A percentile compares a stretch with the other conserved stretches of the same genome.
Conservation (phyloP, 2,329 filamentous ascomycete species). For the Leptosphaerulina australis region DNA sequence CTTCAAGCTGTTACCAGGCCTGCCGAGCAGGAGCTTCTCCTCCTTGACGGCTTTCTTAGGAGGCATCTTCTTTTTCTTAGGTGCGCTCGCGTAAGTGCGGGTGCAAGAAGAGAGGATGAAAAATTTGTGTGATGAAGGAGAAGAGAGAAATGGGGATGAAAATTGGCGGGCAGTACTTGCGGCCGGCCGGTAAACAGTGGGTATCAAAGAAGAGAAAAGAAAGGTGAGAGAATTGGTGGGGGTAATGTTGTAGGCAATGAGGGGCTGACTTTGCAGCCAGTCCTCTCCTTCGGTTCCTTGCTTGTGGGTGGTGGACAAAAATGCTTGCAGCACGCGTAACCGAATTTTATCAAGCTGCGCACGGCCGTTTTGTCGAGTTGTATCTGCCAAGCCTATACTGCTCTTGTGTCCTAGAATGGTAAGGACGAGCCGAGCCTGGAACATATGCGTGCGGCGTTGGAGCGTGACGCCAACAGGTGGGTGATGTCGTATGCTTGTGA, state of each 20-base stretch:
- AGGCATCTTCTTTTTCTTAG: conserved; percentile 77
- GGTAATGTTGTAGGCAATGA: conserved; percentile 41
- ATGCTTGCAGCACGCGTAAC: conserved; percentile 4
- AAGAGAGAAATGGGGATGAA: conserved; percentile 47
- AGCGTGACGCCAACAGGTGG: conserved; percentile 12
- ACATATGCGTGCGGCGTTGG: conserved; percentile 11
- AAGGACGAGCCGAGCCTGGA: conserved; percentile 16
- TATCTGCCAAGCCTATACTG: conserved; percentile 7
- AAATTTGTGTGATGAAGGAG: conserved; percentile 47
- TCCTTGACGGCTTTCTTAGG: conserved; percentile 92
- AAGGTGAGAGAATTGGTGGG: conserved; percentile 50
- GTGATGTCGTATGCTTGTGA: conserved; percentile 16
- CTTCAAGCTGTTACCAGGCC: conserved; percentile 97
- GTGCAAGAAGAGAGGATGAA: conserved; percentile 42
- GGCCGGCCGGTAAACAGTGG: conserved; percentile 57
- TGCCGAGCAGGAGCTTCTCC: conserved; percentile 94
- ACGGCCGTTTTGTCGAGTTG: neutral
- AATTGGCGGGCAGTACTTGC: conserved; percentile 56
- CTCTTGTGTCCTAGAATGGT: conserved; percentile 14
- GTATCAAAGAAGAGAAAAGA: conserved; percentile 59
- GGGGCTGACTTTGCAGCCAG: conserved; percentile 40
- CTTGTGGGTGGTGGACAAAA: conserved; percentile 24
- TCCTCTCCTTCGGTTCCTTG: conserved; percentile 31
- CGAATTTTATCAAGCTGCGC: conserved; percentile 7
- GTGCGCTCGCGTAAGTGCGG: conserved; percentile 62